Evolutionary conservation across 495 filamentous ascomycete genomes (phyloP).

Genomic region (Penicillium steckii): DNA sequence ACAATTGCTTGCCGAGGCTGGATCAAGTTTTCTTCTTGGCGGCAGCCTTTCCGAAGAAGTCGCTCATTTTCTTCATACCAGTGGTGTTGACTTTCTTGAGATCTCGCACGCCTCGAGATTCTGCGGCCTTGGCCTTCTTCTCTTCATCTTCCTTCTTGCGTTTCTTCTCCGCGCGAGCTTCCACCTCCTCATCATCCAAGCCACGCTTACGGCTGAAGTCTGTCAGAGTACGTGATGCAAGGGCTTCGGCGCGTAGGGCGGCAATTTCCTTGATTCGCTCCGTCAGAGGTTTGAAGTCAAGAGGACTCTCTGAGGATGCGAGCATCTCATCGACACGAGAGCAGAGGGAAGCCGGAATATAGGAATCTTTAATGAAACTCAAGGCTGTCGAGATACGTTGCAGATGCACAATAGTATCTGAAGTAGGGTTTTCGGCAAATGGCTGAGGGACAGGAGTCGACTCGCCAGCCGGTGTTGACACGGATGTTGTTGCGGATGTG

Average conservation of each 20-base stretch:
- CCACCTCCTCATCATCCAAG: constrained; percentile 66
- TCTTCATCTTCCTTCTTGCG: constrained; percentile 73
- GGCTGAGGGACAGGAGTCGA: constrained; percentile 31
- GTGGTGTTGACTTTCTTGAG: constrained; percentile 83
- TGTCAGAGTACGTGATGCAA: constrained; percentile 59
- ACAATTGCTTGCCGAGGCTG: background rate
- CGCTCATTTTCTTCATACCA: constrained; percentile 97
- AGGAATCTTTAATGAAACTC: constrained; percentile 72
- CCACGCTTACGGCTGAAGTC: constrained; percentile 77
- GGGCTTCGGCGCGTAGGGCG: constrained; percentile 64
- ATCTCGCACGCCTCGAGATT: constrained; percentile 72
- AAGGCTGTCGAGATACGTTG: constrained; percentile 74
- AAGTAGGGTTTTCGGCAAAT: constrained; percentile 31
- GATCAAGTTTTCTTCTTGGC: constrained; percentile 38
- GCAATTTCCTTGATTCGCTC: constrained; percentile 63
- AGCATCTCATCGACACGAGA: constrained; percentile 49
- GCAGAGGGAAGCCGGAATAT: constrained; percentile 57
- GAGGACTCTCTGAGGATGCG: constrained; percentile 35
- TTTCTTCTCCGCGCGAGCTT: constrained; percentile 55
- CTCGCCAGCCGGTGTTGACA: constrained; percentile 43
- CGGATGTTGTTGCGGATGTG: constrained; percentile 36
- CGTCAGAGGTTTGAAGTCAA: constrained; percentile 70
- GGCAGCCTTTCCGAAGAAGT: constrained; percentile 79
- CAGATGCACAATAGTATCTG: constrained; percentile 54
- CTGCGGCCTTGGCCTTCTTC: constrained; percentile 65